Percentiles rank a stretch among this genome's conserved stretches.
These are phyloP conservation scores for Grosmannia clavigera DNA, from an alignment of 2,329 filamentous ascomycete species.

Conservation along the genomic window DNA sequence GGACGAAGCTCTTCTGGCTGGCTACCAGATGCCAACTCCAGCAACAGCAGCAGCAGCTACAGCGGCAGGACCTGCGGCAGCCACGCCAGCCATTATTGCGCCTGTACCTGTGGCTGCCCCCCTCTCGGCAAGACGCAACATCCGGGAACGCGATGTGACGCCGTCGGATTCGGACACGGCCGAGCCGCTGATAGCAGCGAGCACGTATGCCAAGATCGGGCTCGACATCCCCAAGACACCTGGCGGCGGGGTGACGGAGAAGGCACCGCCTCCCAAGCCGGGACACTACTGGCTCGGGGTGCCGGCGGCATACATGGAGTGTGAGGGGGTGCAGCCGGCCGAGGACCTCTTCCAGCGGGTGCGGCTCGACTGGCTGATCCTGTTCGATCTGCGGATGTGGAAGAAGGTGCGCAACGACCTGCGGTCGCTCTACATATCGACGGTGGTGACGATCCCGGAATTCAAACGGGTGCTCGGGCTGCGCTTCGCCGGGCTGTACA, in stretches of 20 bases:
- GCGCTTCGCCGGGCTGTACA: constrained; percentile 91
- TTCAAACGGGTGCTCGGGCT: constrained; percentile 92
- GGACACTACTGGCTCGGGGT: constrained; percentile 80
- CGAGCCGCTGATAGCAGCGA: constrained; percentile 51
- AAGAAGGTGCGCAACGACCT: constrained; percentile 87
- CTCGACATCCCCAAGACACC: constrained; percentile 76
- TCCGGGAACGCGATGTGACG: constrained; percentile 47
- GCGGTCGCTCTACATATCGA: constrained; percentile 88
- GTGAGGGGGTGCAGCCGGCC: constrained; percentile 52
- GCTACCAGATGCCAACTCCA: not conserved
- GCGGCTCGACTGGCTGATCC: constrained; percentile 82
- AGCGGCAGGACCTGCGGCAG: not conserved
- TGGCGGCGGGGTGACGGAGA: constrained; percentile 28
- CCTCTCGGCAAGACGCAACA: constrained; percentile 12
- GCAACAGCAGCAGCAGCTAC: not conserved
- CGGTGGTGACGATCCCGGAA: constrained; percentile 85
- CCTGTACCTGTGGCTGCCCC: not conserved
- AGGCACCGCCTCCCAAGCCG: constrained; percentile 44
- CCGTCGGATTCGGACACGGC: constrained; percentile 63
- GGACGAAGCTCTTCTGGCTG: constrained; percentile 39
- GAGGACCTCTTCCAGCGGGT: constrained; percentile 86
- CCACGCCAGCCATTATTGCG: not conserved
- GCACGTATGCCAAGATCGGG: constrained; percentile 50
- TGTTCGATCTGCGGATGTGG: constrained; percentile 94
- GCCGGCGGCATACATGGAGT: constrained; percentile 54